A percentile compares a stretch with the other conserved stretches of the same genome.
Evolutionary conservation across 2,329 filamentous ascomycete species (phyloP).

Genomic region (Xylariaceae sp.): DNA sequence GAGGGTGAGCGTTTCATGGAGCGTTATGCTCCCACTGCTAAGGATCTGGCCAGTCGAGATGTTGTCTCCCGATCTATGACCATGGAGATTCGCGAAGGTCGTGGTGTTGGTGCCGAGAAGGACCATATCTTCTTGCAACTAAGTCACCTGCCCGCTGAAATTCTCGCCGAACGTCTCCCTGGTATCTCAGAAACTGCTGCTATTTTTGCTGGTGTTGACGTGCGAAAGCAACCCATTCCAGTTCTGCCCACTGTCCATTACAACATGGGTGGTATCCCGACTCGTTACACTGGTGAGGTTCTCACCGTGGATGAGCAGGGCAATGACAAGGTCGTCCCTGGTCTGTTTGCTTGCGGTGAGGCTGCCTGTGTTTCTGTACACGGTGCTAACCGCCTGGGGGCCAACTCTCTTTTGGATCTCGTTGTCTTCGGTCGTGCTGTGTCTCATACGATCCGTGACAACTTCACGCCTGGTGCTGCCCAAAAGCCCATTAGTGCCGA

Average conservation of each 20-base stretch:
- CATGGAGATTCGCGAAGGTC: conserved; percentile 94
- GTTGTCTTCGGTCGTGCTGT: conserved; percentile 98
- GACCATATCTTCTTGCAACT: conserved; percentile 99
- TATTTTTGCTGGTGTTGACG: conserved; percentile 96
- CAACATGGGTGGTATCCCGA: conserved; percentile 99
- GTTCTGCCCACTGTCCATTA: conserved; percentile 97
- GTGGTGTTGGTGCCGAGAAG: conserved; percentile 94
- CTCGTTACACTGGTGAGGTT: conserved; percentile 95
- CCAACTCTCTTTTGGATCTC: conserved; percentile 96
- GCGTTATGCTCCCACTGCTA: conserved; percentile 93
- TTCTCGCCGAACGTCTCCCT: conserved; percentile 92
- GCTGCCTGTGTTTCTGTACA: conserved; percentile 97
- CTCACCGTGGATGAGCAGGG: conserved; percentile 81
- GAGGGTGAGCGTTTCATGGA: conserved; percentile 99
- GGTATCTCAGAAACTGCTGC: conserved; percentile 98
- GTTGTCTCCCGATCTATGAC: conserved; percentile 98
- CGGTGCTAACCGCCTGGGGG: conserved; percentile 94
- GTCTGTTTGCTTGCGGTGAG: conserved; percentile 94
- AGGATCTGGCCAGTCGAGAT: conserved; percentile 94
- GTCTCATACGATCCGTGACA: conserved; percentile 94
- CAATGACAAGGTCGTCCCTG: conserved; percentile 88
- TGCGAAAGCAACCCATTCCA: conserved; percentile 93
- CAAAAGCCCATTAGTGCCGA: conserved; percentile 79
- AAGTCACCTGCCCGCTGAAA: conserved; percentile 86
- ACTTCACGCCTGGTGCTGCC: conserved; percentile 77